Base-by-base conservation (phyloP, 106 monocot species). In the Gastrodia elata region DNA sequence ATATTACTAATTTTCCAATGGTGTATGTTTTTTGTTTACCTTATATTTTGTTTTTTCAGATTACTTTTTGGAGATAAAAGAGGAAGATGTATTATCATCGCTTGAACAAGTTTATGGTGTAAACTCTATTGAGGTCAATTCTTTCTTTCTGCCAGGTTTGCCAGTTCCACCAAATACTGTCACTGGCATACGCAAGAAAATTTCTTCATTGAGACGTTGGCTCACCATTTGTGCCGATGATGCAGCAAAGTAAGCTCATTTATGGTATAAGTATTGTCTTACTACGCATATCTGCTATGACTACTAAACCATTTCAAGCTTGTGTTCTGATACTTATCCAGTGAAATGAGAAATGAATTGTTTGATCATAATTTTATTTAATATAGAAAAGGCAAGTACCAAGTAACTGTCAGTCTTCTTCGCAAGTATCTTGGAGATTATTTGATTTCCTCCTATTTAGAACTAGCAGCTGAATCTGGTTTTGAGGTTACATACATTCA, bases 351-450 rank as follows among this genome's bases (percentile, higher is more conserved):
- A 18, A 37, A 58, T 18, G 39, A 52, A 43, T 71, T 41, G 36
- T 68, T 65, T 61, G 33, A 32, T 8, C 36, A 40, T 14, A 38
- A 32, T 82, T 49, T 71, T 57, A n/a, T 64, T 59, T 39, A 37
- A 64, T 87, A 33, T 77, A 93, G 97, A 77, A 85, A 79, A 75
- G 98, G 98, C 61, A 84, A 52, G 65, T 89, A 91, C 61, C 69
- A 52, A 61, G 75, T 78, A 57, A 79, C 64, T 78, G 74, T 59
- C 38, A 93, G 85, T 70, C 83, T 93, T 81, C 81, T 93, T 56
- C 86, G 98, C 39, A 98, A 93, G 81, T 98, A 98, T 77, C 86
- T 98, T 74, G 93, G 93, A 33, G 98, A 98, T 76, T 87, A 85
- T 80, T 61, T 98, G 71, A 87, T 98, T 79, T 78, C 93, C 78